Percentiles rank a stretch among this genome's conserved stretches.
Conservation (phyloP, 2,329 filamentous ascomycete genomes). For the Aspergillus oerlinghausenensis region DNA sequence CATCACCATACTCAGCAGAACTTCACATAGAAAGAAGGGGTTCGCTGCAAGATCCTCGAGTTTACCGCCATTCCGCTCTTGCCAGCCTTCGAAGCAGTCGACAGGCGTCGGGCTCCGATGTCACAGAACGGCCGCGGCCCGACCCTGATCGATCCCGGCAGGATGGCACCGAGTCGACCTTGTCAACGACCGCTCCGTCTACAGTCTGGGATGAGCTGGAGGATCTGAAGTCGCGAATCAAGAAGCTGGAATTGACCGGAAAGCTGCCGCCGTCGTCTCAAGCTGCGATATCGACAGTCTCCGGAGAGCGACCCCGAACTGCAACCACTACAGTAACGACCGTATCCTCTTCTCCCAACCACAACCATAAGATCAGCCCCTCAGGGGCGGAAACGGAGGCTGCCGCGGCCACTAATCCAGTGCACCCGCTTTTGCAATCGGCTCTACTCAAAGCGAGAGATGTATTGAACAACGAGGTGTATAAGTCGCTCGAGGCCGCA, state of each 20-base stretch:
- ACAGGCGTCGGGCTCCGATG: constrained; percentile 32
- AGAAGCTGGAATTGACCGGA: constrained; percentile 81
- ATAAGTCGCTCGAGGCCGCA: constrained; percentile 72
- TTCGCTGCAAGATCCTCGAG: constrained; percentile 30
- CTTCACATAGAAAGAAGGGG: constrained; percentile 26
- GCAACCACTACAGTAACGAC: constrained; percentile 89
- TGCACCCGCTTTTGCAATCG: constrained; percentile 73
- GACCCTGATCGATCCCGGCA: constrained; percentile 33
- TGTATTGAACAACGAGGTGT: constrained; percentile 66
- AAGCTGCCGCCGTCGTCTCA: constrained; percentile 80
- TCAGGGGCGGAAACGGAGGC: constrained; percentile 32
- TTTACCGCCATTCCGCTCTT: constrained; percentile 30
- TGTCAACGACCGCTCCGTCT: constrained; percentile 82
- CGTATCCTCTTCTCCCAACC: constrained; percentile 82
- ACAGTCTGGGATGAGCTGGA: constrained; percentile 98
- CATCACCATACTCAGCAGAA: constrained; percentile 27
- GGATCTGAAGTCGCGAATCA: constrained; percentile 88
- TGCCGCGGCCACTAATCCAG: constrained; percentile 45
- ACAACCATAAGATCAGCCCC: constrained; percentile 51
- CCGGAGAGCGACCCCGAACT: constrained; percentile 79
- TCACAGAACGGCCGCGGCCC: constrained; percentile 28
- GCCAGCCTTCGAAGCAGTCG: constrained; percentile 34
- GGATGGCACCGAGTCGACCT: constrained; percentile 78
- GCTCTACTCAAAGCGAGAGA: constrained; percentile 74
- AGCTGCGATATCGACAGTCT: constrained; percentile 68